Conservation (phyloP, 305 asterid genomes). For the Fraxinus ornus region DNA sequence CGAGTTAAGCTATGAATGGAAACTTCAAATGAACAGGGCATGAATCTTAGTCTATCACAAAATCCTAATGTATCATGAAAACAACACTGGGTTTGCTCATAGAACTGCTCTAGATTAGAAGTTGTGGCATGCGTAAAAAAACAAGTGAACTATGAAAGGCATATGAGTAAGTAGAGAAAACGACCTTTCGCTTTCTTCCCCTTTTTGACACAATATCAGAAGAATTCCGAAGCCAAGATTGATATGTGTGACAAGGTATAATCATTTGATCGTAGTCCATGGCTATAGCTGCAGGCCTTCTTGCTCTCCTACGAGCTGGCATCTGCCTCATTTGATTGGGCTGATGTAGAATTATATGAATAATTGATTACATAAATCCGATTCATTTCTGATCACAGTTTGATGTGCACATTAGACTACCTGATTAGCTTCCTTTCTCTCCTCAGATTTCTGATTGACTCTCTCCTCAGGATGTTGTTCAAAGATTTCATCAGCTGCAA, state of each 20-base stretch:
- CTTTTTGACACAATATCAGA: slow-evolving; percentile 57
- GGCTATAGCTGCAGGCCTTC: slow-evolving; percentile 37
- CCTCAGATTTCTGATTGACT: slow-evolving; percentile 43
- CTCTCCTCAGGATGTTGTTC: slow-evolving; percentile 52
- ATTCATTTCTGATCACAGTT: slow-evolving; percentile 12
- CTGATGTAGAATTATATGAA: slow-evolving; percentile 25
- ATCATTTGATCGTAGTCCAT: slow-evolving; percentile 71
- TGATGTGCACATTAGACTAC: slow-evolving; percentile 38
- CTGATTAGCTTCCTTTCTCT: slow-evolving; percentile 49
- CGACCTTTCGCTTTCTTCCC: slow-evolving; percentile 57
- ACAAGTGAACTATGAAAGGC: slow-evolving; percentile 11
- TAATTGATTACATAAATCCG: slow-evolving; percentile 4
- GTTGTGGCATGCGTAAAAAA: slow-evolving; percentile 6
- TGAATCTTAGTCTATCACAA: slow-evolving; percentile 17
- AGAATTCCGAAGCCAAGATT: slow-evolving; percentile 72
- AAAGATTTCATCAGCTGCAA: slow-evolving; percentile 64
- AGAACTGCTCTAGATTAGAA: slow-evolving; percentile 2
- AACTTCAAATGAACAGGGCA: neutral
- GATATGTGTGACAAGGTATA: slow-evolving; percentile 73
- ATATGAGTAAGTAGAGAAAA: slow-evolving; percentile 19
- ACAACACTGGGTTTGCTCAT: neutral
- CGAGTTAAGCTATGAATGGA: slow-evolving; percentile 16
- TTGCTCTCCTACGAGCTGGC: slow-evolving; percentile 46
- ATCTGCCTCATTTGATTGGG: slow-evolving; percentile 42
- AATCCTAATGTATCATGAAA: neutral